Conservation (phyloP, 768 basidiomycete genomes). For the Tylopilus sp. region DNA sequence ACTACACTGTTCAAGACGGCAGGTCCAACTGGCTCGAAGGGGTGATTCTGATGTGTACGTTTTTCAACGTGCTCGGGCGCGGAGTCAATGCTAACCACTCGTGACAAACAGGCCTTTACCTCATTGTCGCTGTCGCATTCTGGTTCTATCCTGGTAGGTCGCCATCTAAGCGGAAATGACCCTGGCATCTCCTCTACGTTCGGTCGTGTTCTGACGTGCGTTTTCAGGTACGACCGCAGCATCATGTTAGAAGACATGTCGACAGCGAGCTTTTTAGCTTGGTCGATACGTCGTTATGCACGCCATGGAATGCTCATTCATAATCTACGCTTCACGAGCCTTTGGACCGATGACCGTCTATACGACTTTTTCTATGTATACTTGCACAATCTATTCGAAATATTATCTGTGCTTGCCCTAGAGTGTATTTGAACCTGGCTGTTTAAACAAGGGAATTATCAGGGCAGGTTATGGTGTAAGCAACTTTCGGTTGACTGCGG, state of each 20-base stretch:
- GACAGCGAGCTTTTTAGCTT: not conserved
- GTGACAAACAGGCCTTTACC: conserved; percentile 42
- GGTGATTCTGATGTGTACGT: conserved; percentile 64
- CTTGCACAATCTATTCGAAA: too few species aligned
- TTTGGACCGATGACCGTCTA: too few species aligned
- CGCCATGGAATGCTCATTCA: not conserved
- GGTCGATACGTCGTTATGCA: not conserved
- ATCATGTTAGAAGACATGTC: conserved; percentile 2
- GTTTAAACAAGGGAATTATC: too few species aligned
- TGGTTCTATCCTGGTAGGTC: conserved; percentile 50
- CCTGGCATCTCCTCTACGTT: not conserved
- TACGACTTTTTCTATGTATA: too few species aligned
- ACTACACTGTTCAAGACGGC: conserved; percentile 82
- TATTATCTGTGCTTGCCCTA: too few species aligned
- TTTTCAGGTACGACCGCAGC: not conserved
- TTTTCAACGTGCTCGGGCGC: too few species aligned
- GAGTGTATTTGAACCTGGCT: too few species aligned
- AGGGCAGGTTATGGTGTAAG: too few species aligned
- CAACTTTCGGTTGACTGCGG: too few species aligned
- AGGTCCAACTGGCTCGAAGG: conserved; percentile 95
- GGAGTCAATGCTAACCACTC: not conserved
- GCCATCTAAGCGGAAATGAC: not conserved
- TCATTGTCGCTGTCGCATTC: conserved; percentile 53
- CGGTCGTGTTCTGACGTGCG: conserved; percentile 1
- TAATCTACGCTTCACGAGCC: not conserved